Evolutionary conservation across 306 rosid genomes (phyloP).

Genomic region (Amphicarpaea edgeworthii): DNA sequence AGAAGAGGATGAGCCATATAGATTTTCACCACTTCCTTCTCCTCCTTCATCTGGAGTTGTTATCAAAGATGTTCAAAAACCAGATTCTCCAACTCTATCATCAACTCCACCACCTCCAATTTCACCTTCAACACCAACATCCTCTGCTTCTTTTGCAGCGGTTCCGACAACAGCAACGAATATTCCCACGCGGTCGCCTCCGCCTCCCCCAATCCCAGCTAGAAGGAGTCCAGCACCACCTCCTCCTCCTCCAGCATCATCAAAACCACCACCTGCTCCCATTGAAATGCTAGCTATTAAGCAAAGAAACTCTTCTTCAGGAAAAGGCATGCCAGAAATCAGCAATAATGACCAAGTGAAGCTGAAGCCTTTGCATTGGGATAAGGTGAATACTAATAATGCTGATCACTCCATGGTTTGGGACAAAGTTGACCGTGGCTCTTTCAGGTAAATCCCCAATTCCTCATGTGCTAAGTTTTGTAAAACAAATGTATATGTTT

Average conservation of each 20-base stretch:
- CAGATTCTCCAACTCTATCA: constrained; percentile 46
- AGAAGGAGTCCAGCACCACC: constrained; percentile 50
- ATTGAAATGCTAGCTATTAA: constrained; percentile 28
- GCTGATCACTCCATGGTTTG: constrained; percentile 92
- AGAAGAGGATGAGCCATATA: constrained; percentile 41
- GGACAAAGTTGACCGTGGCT: constrained; percentile 83
- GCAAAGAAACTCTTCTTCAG: constrained; percentile 52
- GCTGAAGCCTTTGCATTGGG: constrained; percentile 94
- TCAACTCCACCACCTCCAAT: constrained; percentile 53
- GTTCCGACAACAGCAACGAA: constrained; percentile 11
- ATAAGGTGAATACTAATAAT: constrained; percentile 77
- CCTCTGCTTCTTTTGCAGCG: constrained; percentile 49
- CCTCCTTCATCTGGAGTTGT: constrained; percentile 24
- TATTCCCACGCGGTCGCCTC: constrained; percentile 31
- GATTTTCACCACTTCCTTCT: constrained; percentile 12
- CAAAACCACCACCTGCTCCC: constrained; percentile 50
- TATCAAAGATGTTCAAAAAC: constrained; percentile 42
- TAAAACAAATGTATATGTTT: background rate
- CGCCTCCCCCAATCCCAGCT: constrained; percentile 45
- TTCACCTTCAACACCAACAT: constrained; percentile 35
- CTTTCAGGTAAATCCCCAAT: constrained; percentile 95
- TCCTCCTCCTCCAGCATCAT: constrained; percentile 58
- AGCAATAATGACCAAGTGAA: constrained; percentile 61
- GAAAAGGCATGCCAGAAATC: constrained; percentile 47
- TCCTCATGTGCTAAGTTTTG: constrained; percentile 5